A percentile compares a stretch with the other conserved stretches of the same genome.
phyloP scores from a whole-genome alignment of 2,329 filamentous ascomycete genomes.

The Epichloe hybrida region DNA sequence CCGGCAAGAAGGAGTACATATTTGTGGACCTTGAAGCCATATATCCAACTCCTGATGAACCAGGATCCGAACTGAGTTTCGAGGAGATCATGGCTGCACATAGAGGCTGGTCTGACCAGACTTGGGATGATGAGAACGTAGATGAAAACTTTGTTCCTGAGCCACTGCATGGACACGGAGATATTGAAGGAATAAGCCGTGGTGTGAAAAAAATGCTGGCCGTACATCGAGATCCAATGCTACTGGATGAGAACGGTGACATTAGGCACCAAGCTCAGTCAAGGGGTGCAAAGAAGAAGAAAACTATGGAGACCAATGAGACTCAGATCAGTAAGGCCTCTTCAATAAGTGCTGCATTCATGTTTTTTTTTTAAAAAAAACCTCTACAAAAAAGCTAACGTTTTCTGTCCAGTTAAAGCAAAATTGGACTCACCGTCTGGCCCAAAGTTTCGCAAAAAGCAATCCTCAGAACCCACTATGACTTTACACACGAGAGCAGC shows the following conservation, averaged over 20 bases:
- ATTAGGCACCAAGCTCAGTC: constrained; percentile 31
- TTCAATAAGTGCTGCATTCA: not conserved
- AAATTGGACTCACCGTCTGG: constrained; percentile 82
- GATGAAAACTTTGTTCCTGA: constrained; percentile 21
- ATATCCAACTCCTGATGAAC: constrained; percentile 63
- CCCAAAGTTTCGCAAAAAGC: constrained; percentile 76
- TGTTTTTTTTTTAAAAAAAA: not conserved
- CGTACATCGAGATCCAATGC: constrained; percentile 29
- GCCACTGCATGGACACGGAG: constrained; percentile 14
- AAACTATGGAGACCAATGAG: constrained; percentile 74
- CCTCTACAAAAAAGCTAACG: constrained; percentile 15
- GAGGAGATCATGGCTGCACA: constrained; percentile 77
- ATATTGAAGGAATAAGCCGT: constrained; percentile 19
- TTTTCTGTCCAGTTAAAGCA: constrained; percentile 60
- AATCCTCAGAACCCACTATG: constrained; percentile 78
- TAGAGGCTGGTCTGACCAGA: constrained; percentile 52
- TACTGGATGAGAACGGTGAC: constrained; percentile 47
- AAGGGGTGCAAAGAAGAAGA: constrained; percentile 52
- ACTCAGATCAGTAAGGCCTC: constrained; percentile 69
- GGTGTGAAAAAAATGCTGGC: constrained; percentile 24
- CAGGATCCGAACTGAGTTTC: constrained; percentile 69
- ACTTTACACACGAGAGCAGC: constrained; percentile 90
- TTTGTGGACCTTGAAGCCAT: constrained; percentile 77
- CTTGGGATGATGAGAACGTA: constrained; percentile 36
- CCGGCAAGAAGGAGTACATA: constrained; percentile 71